A percentile compares a stretch with the other conserved stretches of the same genome.
Conservation (phyloP, 2,329 filamentous ascomycete species). For the Penicillium nordicum region DNA sequence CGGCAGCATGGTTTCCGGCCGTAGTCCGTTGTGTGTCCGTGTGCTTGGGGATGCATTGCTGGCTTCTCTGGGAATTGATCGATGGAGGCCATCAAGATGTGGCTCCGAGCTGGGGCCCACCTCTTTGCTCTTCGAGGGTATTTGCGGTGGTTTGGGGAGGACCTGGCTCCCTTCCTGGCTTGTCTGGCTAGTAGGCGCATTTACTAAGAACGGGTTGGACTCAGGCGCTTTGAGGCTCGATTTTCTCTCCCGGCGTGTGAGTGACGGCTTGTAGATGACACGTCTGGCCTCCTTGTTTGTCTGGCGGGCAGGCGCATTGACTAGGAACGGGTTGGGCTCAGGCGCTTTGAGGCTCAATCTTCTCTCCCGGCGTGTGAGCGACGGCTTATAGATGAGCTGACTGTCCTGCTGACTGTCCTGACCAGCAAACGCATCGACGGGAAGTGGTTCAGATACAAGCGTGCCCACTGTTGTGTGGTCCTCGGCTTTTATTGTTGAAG, state of each 20-base stretch:
- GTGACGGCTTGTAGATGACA: too few species aligned
- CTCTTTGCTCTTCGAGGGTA: neutral
- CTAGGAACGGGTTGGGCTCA: neutral
- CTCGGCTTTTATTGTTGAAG: neutral
- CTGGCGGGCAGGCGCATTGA: neutral
- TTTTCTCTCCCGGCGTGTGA: too few species aligned
- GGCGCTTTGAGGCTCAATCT: neutral
- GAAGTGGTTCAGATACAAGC: neutral
- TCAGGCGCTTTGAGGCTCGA: too few species aligned
- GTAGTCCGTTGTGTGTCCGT: neutral
- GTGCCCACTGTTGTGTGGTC: neutral
- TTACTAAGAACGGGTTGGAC: too few species aligned
- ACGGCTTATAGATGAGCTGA: neutral
- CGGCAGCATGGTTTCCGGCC: neutral
- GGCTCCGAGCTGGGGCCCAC: neutral
- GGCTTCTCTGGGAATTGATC: neutral
- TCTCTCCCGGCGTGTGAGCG: neutral
- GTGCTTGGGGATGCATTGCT: neutral
- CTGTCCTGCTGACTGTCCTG: neutral
- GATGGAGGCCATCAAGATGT: neutral
- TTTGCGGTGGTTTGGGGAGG: neutral
- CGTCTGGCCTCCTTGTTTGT: neutral
- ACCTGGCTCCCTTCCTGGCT: neutral
- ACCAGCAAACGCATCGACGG: neutral
- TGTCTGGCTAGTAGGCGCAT: too few species aligned